Evolutionary conservation across 2,329 filamentous ascomycete species (phyloP).

Genomic region (Sporothrix sp.): DNA sequence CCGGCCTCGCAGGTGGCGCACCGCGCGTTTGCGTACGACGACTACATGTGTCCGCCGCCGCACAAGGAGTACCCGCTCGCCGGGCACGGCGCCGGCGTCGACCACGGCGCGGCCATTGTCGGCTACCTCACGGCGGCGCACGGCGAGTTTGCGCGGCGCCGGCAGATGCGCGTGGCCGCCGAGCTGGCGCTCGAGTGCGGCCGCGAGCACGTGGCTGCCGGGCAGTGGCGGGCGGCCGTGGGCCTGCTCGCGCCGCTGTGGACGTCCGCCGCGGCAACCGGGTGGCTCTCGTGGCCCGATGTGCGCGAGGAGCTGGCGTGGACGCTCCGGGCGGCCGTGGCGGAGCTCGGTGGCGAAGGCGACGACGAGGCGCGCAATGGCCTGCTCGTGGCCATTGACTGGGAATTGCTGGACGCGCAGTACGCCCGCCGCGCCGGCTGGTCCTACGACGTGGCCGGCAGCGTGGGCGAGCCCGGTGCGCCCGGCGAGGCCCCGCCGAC

Average conservation of each 20-base stretch:
- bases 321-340: constrained; percentile 49
- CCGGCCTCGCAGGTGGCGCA: constrained; percentile 37
- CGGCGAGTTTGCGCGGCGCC: constrained; percentile 43
- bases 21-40: constrained; percentile 51
- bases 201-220: constrained; percentile 41
- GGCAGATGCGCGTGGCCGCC: constrained; percentile 43
- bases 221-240: constrained; percentile 45
- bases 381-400: constrained; percentile 51
- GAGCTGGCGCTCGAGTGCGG: constrained; percentile 50
- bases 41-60: constrained; percentile 56
- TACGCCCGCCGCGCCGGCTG: constrained; percentile 46
- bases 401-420: constrained; percentile 52
- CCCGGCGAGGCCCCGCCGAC: not conserved
- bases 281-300: constrained; percentile 50
- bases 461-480: constrained; percentile 28
- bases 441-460: constrained; percentile 51
- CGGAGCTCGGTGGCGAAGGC: constrained; percentile 25
- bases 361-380: constrained; percentile 36
- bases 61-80: constrained; percentile 47
- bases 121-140: constrained; percentile 42
- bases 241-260: constrained; percentile 47
- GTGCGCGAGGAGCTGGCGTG: constrained; percentile 52
- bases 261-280: constrained; percentile 22
- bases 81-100: constrained; percentile 29
- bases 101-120: constrained; percentile 48